Base-by-base conservation (phyloP, 148 eudicot species). In the Euryodendron excelsum region DNA sequence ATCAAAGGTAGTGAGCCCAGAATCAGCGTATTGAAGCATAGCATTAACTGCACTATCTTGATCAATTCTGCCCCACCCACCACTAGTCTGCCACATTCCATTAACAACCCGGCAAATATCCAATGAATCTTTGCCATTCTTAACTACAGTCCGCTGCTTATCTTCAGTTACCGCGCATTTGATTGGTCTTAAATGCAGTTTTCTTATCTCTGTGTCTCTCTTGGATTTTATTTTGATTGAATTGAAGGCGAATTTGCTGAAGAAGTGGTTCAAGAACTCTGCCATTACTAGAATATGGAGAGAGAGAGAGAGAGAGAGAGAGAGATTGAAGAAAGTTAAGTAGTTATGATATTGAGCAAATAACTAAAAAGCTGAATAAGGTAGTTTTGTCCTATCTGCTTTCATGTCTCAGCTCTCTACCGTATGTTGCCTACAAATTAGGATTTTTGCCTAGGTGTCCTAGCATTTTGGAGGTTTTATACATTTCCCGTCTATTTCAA, bases 61-160 rank as follows among this genome's bases (percentile, higher is more conserved):
- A 60, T 92, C 93, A 39, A 88, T 88, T 58, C 70, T 86, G 11
- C 93, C 97, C 93, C 94, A 94, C 33, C 90, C 97, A 59, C 94
- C 91, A 83, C 98, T 82, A 33, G 97, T 90, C 85, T 94, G 92
- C 98, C 97, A 92, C 94, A 86, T 92, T 48, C 94, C 91, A 73
- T 92, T 89, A 71, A 90, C 88, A 59, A 89, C 93, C 67, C 91
- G 85, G 52, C 90, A 91, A 62, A 92, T 85, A 15, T 86, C 89
- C 84, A 90, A 80, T 23, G 92, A 85, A 80, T 90, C 90, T 73
- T 89, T 88, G 39, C 96, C 94, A 81, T 84, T 90, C 83, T 89
- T 85, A 73, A 92, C 91, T 27, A 86, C 88, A 73, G 69, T 66
- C 65, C 55, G 76, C 77, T 79, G 77, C 72, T 82, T 81, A 63